A percentile compares a stretch with the other conserved stretches of the same genome.
phyloP scores from a whole-genome alignment of 345 rosid species.

The Eucalyptus cladocalyx region DNA sequence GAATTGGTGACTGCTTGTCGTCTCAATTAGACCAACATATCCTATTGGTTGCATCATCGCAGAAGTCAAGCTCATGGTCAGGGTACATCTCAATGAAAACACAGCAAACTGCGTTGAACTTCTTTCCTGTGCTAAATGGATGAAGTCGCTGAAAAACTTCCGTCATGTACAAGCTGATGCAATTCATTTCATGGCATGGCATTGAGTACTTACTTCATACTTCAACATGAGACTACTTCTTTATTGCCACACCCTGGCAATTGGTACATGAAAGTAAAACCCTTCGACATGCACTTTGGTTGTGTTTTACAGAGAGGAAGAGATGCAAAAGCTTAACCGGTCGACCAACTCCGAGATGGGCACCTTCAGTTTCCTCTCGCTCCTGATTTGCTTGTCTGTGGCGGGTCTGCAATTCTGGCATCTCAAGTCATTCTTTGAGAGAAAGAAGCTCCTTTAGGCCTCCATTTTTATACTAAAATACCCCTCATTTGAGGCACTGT shows the following conservation, averaged over 20 bases:
- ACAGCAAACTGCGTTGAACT: neutral
- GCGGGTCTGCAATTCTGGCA: slow-evolving; percentile 75
- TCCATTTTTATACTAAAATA: neutral
- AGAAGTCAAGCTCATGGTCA: neutral
- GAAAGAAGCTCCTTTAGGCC: slow-evolving; percentile 62
- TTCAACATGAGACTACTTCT: neutral
- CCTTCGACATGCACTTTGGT: neutral
- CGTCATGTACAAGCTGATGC: neutral
- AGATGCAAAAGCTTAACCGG: slow-evolving; percentile 70
- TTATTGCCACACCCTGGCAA: neutral
- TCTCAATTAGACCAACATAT: neutral
- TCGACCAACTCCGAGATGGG: slow-evolving; percentile 61
- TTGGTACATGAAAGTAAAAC: neutral
- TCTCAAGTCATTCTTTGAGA: slow-evolving; percentile 74
- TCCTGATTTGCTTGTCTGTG: slow-evolving; percentile 55
- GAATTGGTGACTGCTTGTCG: neutral
- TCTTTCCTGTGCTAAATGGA: neutral
- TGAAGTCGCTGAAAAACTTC: neutral
- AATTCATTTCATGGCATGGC: neutral
- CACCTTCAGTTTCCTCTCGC: slow-evolving; percentile 36
- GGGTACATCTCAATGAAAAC: neutral
- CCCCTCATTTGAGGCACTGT: neutral
- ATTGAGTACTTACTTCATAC: neutral
- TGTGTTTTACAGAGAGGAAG: slow-evolving; percentile 40
- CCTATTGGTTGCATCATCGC: neutral